Percentiles rank a stretch among this genome's conserved stretches.
phyloP scores from a whole-genome alignment of 345 rosid species.

The Populus pruinosa region DNA sequence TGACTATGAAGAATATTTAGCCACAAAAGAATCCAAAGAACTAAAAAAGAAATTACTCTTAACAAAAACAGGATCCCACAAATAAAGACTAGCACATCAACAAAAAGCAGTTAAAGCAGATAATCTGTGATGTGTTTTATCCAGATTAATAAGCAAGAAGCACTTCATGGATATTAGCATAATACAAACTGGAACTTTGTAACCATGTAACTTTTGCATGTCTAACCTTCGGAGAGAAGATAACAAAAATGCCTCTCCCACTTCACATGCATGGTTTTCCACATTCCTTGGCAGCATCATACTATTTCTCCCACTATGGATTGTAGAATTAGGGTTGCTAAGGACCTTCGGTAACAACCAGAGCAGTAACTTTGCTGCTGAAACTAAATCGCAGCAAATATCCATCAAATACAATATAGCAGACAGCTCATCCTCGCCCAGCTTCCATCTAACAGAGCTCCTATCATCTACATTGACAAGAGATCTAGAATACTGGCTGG shows the following conservation, averaged over 20 bases:
- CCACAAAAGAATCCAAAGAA: not conserved
- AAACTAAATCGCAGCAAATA: slow-evolving; percentile 64
- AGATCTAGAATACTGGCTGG: slow-evolving; percentile 55
- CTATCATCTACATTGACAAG: slow-evolving; percentile 60
- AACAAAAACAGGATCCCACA: not conserved
- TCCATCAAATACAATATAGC: slow-evolving; percentile 73
- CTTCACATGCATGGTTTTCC: slow-evolving; percentile 67
- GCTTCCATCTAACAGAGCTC: slow-evolving; percentile 64
- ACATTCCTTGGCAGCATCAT: slow-evolving; percentile 50
- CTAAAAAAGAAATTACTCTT: not conserved
- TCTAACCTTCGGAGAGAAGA: slow-evolving; percentile 80
- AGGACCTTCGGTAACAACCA: slow-evolving; percentile 83
- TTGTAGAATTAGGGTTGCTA: slow-evolving; percentile 54
- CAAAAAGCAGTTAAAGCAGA: not conserved
- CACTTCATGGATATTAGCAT: not conserved
- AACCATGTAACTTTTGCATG: slow-evolving; percentile 1
- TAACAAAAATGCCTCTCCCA: slow-evolving; percentile 74
- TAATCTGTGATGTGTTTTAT: not conserved
- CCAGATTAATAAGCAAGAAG: not conserved
- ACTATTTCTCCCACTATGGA: slow-evolving; percentile 71
- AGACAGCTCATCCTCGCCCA: slow-evolving; percentile 87
- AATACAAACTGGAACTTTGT: not conserved
- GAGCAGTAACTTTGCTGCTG: slow-evolving; percentile 72
- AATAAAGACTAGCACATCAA: too few species aligned
- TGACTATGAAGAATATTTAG: not conserved